These are phyloP conservation scores for Microsporum audouinii DNA, from an alignment of 2,329 filamentous ascomycete species.

Conservation along the genomic window DNA sequence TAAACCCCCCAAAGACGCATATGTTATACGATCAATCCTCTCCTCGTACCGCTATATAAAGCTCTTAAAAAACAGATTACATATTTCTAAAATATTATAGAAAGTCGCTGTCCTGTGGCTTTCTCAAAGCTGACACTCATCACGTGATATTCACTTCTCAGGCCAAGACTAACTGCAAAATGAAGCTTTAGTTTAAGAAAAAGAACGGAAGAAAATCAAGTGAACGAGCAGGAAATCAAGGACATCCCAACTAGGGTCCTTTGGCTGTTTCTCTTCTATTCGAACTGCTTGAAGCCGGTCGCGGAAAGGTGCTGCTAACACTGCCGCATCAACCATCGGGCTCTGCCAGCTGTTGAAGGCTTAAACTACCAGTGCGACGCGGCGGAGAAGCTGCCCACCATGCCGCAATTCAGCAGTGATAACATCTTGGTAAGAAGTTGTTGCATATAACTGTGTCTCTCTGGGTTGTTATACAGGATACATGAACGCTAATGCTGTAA, in stretches of 20 bases:
- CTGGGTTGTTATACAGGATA: neutral
- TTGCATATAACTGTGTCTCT: neutral
- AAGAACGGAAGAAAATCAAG: neutral
- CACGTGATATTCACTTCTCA: neutral
- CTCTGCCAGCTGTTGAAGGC: neutral
- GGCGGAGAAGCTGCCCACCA: slow-evolving; percentile 17
- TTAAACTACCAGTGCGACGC: neutral
- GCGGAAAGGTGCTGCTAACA: neutral
- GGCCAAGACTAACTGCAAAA: neutral
- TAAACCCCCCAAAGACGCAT: neutral
- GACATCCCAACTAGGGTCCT: neutral
- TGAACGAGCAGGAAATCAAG: neutral
- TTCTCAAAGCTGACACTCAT: neutral
- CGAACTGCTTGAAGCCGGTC: neutral
- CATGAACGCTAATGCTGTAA: neutral
- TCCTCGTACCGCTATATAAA: too few species aligned
- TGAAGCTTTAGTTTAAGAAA: neutral
- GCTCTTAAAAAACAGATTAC: too few species aligned
- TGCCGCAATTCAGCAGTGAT: slow-evolving; percentile 44
- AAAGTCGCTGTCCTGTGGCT: too few species aligned
- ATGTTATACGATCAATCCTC: too few species aligned
- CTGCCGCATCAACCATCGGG: neutral
- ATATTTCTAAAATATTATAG: too few species aligned
- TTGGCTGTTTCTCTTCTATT: neutral
- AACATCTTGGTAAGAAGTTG: slow-evolving; percentile 37